These are phyloP conservation scores for Rhizophora apiculata DNA, from an alignment of 345 rosid genomes.

Conservation along the genomic window DNA sequence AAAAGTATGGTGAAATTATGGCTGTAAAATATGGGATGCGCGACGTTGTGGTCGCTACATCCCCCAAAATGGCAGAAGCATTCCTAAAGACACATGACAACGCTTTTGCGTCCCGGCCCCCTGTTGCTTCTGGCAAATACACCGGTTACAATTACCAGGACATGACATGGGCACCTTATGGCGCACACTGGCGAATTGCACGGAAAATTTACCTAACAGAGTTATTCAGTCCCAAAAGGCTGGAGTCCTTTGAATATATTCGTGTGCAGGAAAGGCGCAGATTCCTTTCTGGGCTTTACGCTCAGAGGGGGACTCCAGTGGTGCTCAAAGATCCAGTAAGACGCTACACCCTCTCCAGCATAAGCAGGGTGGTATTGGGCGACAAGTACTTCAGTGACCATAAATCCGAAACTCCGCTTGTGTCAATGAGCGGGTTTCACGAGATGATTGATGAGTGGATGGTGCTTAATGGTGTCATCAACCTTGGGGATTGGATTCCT, in stretches of 20 bases:
- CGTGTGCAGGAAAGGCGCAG: conserved; percentile 27
- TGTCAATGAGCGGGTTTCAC: not conserved
- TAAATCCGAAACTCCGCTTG: not conserved
- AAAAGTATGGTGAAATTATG: not conserved
- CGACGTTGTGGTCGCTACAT: conserved; percentile 19
- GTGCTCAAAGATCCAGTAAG: not conserved
- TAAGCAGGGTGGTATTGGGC: not conserved
- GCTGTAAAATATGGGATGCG: not conserved
- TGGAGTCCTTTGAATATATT: conserved; percentile 25
- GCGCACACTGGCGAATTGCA: conserved; percentile 36
- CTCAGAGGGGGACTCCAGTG: not conserved
- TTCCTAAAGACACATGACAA: conserved; percentile 30
- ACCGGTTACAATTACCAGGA: conserved; percentile 28
- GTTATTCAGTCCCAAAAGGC: conserved; percentile 25
- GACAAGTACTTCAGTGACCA: not conserved
- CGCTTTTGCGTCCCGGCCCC: conserved; percentile 27
- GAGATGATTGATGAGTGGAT: conserved; percentile 8
- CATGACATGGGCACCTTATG: conserved; percentile 31
- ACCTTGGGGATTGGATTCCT: conserved; percentile 14
- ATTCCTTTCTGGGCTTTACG: conserved; percentile 3
- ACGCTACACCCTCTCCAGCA: not conserved
- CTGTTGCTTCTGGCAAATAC: conserved; percentile 29
- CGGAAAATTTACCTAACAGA: conserved; percentile 25
- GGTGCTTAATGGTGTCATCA: conserved; percentile 4
- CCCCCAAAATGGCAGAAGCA: conserved; percentile 25